phyloP scores from a whole-genome alignment of 371 early-diverging fungal genomes.

The Nematocida sp. region DNA sequence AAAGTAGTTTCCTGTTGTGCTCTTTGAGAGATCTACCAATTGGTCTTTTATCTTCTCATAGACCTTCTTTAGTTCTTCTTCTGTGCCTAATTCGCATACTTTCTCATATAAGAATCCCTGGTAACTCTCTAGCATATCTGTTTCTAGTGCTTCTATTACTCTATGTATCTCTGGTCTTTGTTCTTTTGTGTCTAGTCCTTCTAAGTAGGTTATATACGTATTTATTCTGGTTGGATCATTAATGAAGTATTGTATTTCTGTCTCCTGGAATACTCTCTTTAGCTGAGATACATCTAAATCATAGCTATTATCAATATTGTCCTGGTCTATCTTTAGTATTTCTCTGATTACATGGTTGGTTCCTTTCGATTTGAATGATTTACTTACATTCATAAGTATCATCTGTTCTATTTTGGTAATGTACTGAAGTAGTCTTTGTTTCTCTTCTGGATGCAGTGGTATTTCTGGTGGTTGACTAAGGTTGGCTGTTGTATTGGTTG shows the following conservation, averaged over 20 bases:
- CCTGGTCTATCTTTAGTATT: background rate
- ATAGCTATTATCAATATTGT: background rate
- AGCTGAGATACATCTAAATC: too few species aligned
- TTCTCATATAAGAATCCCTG: conserved; percentile 57
- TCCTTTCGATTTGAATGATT: conserved; percentile 38
- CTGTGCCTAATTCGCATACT: conserved; percentile 27
- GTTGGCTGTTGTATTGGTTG: too few species aligned
- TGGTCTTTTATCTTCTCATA: conserved; percentile 41
- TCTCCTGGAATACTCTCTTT: too few species aligned
- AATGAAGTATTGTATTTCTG: background rate
- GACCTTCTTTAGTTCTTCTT: conserved; percentile 33
- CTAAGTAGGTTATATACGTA: conserved; percentile 26
- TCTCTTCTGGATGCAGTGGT: background rate
- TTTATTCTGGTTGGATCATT: conserved; percentile 20
- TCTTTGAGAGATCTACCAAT: conserved; percentile 40
- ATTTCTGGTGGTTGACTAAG: background rate
- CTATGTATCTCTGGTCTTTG: conserved; percentile 8
- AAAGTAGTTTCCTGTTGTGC: conserved; percentile 53
- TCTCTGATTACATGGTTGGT: conserved; percentile 42
- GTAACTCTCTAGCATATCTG: conserved; percentile 17
- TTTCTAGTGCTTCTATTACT: conserved; percentile 3
- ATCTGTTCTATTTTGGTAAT: background rate
- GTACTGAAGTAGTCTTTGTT: background rate
- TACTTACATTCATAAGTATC: background rate
- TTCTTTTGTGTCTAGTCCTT: conserved; percentile 8